phyloP scores from a whole-genome alignment of 306 rosid species.

The Cyclanthera cordifolia region DNA sequence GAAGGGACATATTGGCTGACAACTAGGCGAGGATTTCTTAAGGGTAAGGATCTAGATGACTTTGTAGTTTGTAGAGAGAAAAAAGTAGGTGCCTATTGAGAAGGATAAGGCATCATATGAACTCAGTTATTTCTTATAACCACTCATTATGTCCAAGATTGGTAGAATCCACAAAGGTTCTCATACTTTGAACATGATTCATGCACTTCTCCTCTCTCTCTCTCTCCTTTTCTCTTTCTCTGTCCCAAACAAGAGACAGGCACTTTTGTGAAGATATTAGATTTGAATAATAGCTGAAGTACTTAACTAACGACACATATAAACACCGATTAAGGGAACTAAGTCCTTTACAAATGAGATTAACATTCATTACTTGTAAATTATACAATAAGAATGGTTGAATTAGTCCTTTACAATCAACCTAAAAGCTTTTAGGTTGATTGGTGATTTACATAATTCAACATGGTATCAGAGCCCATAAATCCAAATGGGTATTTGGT shows the following conservation, averaged over 20 bases:
- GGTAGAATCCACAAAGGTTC: slow-evolving; percentile 13
- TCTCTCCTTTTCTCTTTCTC: not conserved
- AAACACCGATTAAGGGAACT: too few relatives aligned
- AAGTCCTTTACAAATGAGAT: too few relatives aligned
- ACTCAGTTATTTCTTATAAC: slow-evolving; percentile 6
- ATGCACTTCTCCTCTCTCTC: not conserved
- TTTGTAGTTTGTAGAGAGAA: not conserved
- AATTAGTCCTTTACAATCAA: too few relatives aligned
- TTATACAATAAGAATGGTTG: too few relatives aligned
- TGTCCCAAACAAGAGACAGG: not conserved
- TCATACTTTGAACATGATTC: slow-evolving; percentile 4
- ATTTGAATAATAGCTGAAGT: not conserved
- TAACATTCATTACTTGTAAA: too few relatives aligned
- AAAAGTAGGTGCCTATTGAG: slow-evolving; percentile 2
- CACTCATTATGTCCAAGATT: not conserved
- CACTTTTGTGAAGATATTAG: not conserved
- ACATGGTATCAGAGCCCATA: too few relatives aligned
- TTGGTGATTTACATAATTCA: too few relatives aligned
- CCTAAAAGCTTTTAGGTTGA: too few relatives aligned
- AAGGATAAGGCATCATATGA: slow-evolving; percentile 23
- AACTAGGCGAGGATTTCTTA: not conserved
- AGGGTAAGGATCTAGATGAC: slow-evolving; percentile 7
- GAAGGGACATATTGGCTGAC: slow-evolving; percentile 2
- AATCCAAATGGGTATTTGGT: too few relatives aligned
- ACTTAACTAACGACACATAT: too few relatives aligned